phyloP scores from a whole-genome alignment of 2,329 filamentous ascomycete species.

The Sporothrix brasiliensis region DNA sequence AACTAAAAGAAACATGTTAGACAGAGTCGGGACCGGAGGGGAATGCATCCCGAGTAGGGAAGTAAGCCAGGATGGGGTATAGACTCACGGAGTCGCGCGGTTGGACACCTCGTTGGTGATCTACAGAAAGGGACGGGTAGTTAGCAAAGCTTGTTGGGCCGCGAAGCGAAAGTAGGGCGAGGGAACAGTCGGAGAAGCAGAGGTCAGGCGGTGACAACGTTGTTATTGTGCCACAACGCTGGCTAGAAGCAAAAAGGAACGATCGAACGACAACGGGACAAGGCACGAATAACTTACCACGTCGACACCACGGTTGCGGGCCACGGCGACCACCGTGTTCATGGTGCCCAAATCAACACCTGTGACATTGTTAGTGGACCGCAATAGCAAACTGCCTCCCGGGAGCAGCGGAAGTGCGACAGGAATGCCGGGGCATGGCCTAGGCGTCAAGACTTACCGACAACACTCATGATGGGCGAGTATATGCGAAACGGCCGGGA shows the following conservation, averaged over 20 bases:
- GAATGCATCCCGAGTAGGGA: background rate
- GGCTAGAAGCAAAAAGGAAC: slow-evolving; percentile 12
- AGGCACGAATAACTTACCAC: slow-evolving; percentile 69
- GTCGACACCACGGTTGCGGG: slow-evolving; percentile 97
- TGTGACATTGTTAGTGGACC: slow-evolving; percentile 39
- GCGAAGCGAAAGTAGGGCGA: slow-evolving; percentile 30
- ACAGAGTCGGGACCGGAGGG: background rate
- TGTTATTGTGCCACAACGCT: background rate
- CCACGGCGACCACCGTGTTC: slow-evolving; percentile 96
- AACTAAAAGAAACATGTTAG: slow-evolving; percentile 22
- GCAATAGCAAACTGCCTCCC: background rate
- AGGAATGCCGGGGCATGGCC: too few relatives aligned
- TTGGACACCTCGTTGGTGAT: slow-evolving; percentile 99
- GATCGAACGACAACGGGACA: slow-evolving; percentile 25
- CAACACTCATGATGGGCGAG: slow-evolving; percentile 37
- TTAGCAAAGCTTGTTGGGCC: slow-evolving; percentile 11
- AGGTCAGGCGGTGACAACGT: background rate
- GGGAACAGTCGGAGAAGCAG: background rate
- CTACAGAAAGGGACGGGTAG: slow-evolving; percentile 50
- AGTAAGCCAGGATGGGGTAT: slow-evolving; percentile 19
- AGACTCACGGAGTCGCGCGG: slow-evolving; percentile 90
- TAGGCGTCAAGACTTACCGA: slow-evolving; percentile 33
- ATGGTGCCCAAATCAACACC: slow-evolving; percentile 95
- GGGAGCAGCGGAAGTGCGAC: background rate
- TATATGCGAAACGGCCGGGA: slow-evolving; percentile 24